Conservation (phyloP, 176 grass and related monocot species). For the Cymbopogon citratus region DNA sequence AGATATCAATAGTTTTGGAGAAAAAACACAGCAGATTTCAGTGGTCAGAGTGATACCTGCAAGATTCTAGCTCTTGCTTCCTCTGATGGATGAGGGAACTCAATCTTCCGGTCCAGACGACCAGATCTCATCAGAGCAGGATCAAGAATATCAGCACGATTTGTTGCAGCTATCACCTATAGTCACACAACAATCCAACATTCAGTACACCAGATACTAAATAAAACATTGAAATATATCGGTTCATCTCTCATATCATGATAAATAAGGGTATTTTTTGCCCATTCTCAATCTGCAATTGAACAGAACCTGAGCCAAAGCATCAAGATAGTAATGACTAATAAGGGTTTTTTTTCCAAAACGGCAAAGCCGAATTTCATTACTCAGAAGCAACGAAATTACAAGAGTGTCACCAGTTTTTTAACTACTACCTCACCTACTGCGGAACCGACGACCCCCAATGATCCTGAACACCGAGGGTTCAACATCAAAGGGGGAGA, state of each 20-base stretch:
- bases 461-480: no score
- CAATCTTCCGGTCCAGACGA: slow-evolving; percentile 87
- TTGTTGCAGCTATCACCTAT: slow-evolving; percentile 45
- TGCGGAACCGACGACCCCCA: no score
- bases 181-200: slow-evolving; percentile 7
- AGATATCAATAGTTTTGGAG: neutral
- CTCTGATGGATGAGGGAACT: slow-evolving; percentile 89
- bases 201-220: neutral
- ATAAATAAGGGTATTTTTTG: neutral
- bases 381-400: no score
- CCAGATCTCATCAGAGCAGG: slow-evolving; percentile 72
- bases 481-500: no score
- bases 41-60: slow-evolving; percentile 40
- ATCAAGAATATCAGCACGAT: slow-evolving; percentile 28
- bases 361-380: no score
- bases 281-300: neutral
- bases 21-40: neutral
- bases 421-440: no score
- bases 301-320: neutral
- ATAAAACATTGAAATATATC: neutral
- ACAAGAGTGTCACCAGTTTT: no score
- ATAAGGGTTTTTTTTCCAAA: no score
- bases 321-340: neutral
- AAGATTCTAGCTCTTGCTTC: slow-evolving; percentile 87
- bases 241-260: neutral